Conservation (phyloP, 345 rosid species). For the Aegle marmelos region DNA sequence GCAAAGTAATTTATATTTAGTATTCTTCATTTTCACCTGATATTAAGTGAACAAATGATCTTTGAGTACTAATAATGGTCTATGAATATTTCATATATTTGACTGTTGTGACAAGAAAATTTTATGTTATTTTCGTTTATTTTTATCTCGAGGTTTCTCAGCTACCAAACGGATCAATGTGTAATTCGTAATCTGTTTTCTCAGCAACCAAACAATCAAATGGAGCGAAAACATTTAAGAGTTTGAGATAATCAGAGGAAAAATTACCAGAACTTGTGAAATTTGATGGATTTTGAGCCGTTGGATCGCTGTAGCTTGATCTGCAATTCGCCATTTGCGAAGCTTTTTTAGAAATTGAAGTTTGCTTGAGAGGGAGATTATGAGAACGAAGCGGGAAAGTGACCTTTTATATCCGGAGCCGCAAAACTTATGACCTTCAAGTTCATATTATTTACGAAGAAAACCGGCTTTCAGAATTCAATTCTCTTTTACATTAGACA, state of each 20-base stretch:
- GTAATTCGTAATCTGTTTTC: not conserved
- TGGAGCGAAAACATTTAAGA: not conserved
- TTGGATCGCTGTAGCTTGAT: conserved; percentile 17
- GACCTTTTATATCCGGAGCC: not conserved
- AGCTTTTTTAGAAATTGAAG: not conserved
- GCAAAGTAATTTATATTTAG: no score
- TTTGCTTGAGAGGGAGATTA: not conserved
- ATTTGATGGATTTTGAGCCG: conserved; percentile 15
- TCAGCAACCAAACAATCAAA: conserved; percentile 4
- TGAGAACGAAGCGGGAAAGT: not conserved
- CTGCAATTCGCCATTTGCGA: conserved; percentile 21
- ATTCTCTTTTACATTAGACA: no score
- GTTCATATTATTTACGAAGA: not conserved
- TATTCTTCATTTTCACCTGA: not conserved
- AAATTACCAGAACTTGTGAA: conserved; percentile 18
- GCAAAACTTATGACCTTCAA: not conserved
- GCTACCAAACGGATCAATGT: not conserved
- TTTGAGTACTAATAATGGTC: not conserved
- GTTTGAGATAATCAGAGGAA: no score
- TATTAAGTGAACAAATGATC: not conserved
- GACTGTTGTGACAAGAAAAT: not conserved
- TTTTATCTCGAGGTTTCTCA: not conserved
- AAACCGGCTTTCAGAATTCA: not conserved
- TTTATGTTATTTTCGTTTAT: not conserved
- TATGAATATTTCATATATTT: not conserved